These are phyloP conservation scores for Cercospora zeina DNA, from an alignment of 2,329 filamentous ascomycete species.

Conservation along the genomic window DNA sequence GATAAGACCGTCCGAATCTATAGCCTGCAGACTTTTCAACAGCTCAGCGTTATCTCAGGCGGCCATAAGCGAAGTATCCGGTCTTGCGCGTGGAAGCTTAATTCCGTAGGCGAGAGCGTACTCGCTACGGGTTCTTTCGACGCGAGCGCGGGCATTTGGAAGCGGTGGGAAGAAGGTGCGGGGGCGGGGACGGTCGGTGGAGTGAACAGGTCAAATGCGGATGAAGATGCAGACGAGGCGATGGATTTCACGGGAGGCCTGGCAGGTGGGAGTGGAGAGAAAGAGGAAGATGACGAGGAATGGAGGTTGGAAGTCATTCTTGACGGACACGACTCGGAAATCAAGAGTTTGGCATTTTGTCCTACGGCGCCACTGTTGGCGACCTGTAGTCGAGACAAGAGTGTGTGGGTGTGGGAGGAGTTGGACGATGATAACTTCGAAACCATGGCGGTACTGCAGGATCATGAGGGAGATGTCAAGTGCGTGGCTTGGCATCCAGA, in stretches of 20 bases:
- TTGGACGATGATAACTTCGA: slow-evolving; percentile 94
- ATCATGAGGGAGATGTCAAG: slow-evolving; percentile 95
- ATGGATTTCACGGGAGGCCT: slow-evolving; percentile 40
- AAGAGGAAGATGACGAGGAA: slow-evolving; percentile 67
- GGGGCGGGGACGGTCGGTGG: slow-evolving; percentile 27
- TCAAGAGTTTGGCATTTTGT: slow-evolving; percentile 76
- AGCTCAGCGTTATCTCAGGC: slow-evolving; percentile 76
- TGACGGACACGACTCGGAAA: slow-evolving; percentile 92
- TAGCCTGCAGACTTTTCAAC: slow-evolving; percentile 75
- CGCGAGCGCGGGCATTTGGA: slow-evolving; percentile 72
- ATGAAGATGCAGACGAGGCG: slow-evolving; percentile 26
- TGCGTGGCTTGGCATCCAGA: slow-evolving; percentile 88
- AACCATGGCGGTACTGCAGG: slow-evolving; percentile 89
- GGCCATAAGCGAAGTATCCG: slow-evolving; percentile 92
- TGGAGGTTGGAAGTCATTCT: slow-evolving; percentile 92
- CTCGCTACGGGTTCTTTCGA: slow-evolving; percentile 94
- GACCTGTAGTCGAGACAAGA: slow-evolving; percentile 89
- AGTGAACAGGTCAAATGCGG: slow-evolving; percentile 5
- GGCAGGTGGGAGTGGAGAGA: slow-evolving; percentile 34
- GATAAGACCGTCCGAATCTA: slow-evolving; percentile 87
- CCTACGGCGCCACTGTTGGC: slow-evolving; percentile 77
- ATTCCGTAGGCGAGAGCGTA: slow-evolving; percentile 64
- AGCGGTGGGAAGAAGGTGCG: slow-evolving; percentile 63
- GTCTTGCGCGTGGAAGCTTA: slow-evolving; percentile 81
- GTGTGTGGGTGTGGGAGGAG: slow-evolving; percentile 98